Evolutionary conservation across 1,284 basidiomycete species (phyloP), one percentile per base, ranked within the genome.

Genomic region (Pascua sp.): DNA sequence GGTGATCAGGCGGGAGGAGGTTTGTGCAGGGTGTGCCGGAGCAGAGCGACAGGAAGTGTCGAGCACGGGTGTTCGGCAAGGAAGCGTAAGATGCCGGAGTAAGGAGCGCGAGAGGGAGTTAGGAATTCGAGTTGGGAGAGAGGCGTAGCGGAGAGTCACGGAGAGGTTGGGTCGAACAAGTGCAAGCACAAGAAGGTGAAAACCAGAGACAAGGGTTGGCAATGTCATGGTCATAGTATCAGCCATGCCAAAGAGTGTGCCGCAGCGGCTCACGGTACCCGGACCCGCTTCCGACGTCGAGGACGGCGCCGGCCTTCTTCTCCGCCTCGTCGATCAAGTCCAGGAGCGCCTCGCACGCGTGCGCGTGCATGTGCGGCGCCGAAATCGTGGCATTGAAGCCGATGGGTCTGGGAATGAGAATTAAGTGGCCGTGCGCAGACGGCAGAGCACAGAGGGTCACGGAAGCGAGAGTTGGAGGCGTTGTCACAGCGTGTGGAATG

Each of bases 251-350:
- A 32, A 32, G 24, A 32, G 24, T 32, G 24, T 32, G 24, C 24
- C 24, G 24, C 24, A 32, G 24, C 24, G 0, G 79, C 86, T 65
- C 65, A 88, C 87, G 84, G 78, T 89, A 90, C 13, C 87, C 87
- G 32, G 86, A 72, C 4, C 77, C 77, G 47, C 71, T 71, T 2
- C 77, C 77, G 0, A 78, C 76, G 47, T 78, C 77, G 15, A 78
- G 64, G 1, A 77, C 62, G 2, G 67, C 56, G 15, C 70, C 66
- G 8, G 46, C 43, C 5, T 42, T 17, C 11, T 42, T 42, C 32
- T 64, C 57, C 0, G 67, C 67, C 1, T 40, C 47, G 11, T 65
- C 62, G 5, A 76, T 36, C 10, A 61, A 63, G 1, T 66, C 55
- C 5, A 75, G 58, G 18, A 77, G 64, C 44, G 70, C 70, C 60